These are phyloP conservation scores for Pseudozyma tsukubaensis DNA, from an alignment of 1,284 basidiomycete genomes.

Conservation along the genomic window DNA sequence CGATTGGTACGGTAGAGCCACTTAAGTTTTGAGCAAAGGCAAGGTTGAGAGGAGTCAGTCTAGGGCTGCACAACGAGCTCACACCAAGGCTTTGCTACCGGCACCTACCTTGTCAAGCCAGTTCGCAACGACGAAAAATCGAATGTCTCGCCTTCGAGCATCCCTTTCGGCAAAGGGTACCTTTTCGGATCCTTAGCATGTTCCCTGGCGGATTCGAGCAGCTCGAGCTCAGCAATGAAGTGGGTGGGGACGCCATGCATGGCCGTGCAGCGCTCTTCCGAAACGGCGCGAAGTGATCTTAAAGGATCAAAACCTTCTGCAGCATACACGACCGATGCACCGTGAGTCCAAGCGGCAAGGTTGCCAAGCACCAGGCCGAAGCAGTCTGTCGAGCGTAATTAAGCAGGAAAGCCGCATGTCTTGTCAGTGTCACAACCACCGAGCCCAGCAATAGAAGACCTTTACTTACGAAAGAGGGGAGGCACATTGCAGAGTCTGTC, in stretches of 20 bases:
- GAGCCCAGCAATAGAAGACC: background rate
- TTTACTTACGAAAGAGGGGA: conserved; percentile 52
- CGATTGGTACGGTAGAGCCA: conserved; percentile 81
- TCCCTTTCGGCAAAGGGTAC: conserved; percentile 29
- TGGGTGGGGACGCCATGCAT: conserved; percentile 87
- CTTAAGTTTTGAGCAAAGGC: conserved; percentile 67
- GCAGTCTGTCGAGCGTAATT: conserved; percentile 72
- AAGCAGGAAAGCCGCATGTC: background rate
- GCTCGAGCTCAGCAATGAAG: conserved; percentile 74
- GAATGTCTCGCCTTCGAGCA: conserved; percentile 40
- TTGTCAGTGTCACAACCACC: background rate
- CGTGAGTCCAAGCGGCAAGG: conserved; percentile 81
- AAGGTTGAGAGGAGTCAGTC: no score
- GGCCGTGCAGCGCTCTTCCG: conserved; percentile 78
- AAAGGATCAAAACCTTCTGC: conserved; percentile 76
- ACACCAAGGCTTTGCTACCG: background rate
- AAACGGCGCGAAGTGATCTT: conserved; percentile 77
- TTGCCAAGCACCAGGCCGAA: conserved; percentile 87
- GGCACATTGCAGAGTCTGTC: conserved; percentile 57
- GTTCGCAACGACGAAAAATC: conserved; percentile 72
- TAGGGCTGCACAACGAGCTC: background rate
- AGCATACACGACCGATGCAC: conserved; percentile 80
- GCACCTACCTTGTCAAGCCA: conserved; percentile 75
- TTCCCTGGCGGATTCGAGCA: conserved; percentile 73
- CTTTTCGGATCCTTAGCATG: conserved; percentile 23